A percentile compares a stretch with the other conserved stretches of the same genome.
phyloP scores from a whole-genome alignment of 1,284 basidiomycete species.

The Gymnopus androsaceus region DNA sequence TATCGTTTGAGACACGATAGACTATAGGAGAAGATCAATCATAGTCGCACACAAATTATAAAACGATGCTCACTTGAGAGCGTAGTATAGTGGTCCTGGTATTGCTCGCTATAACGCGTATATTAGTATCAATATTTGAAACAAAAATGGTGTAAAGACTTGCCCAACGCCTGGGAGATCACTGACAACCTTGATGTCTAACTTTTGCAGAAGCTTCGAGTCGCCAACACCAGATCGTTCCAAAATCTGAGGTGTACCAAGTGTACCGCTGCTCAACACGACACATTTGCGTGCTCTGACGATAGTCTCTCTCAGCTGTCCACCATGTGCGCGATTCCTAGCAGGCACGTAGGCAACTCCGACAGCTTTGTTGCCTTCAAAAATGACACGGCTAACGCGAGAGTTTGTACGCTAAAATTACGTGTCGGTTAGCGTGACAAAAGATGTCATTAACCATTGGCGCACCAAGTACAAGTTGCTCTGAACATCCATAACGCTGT shows the following conservation, averaged over 20 bases:
- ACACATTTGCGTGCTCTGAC: conserved; percentile 66
- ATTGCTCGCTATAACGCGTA: conserved; percentile 51
- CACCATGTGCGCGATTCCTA: conserved; percentile 58
- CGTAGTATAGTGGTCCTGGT: conserved; percentile 76
- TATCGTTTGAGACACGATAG: conserved; percentile 69
- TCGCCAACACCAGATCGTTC: conserved; percentile 72
- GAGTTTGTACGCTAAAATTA: conserved; percentile 54
- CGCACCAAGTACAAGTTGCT: conserved; percentile 54
- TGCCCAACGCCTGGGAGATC: conserved; percentile 73
- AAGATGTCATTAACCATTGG: neutral
- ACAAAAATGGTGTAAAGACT: conserved; percentile 23
- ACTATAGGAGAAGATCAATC: conserved; percentile 38
- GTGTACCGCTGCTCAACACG: conserved; percentile 64
- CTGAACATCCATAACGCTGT: conserved; percentile 70
- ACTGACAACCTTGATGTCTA: conserved; percentile 62
- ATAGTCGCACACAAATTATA: neutral
- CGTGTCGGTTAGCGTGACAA: neutral
- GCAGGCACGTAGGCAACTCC: conserved; percentile 70
- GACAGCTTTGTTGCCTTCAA: conserved; percentile 71
- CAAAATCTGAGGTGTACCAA: conserved; percentile 71
- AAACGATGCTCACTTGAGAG: conserved; percentile 49
- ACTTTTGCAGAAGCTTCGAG: conserved; percentile 52
- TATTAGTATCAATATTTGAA: neutral
- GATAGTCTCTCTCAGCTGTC: conserved; percentile 58
- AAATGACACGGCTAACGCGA: conserved; percentile 68